Base-by-base conservation (phyloP, 2,329 filamentous ascomycete genomes). In the Fusarium nisikadoi region DNA sequence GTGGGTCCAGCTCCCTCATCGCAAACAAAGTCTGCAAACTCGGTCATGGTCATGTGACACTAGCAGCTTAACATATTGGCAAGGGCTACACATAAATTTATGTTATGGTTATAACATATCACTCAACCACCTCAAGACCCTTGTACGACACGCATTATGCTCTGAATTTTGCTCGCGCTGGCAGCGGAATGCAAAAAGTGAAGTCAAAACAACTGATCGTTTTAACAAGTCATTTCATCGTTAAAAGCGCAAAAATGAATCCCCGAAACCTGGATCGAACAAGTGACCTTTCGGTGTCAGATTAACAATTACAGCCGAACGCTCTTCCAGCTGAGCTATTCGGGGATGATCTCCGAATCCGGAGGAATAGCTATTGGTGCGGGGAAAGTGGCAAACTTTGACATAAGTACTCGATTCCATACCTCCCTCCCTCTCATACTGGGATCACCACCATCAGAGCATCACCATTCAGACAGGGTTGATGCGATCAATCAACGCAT, bases 401-500 rank as follows among this genome's bases (percentile, higher is more conserved):
- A 2, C 3, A 2, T 3, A 53, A 41, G 49, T 53, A 53, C 23
- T 23, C 7, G 1, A 2, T 2, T 2, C 2, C 2, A 7, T 0
- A 0, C 10, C 5, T 9, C 8, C 19, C 17, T 19, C 17, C 19
- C 17, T n/a, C n/a, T n/a, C n/a, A n/a, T n/a, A n/a, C n/a, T 36
- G 33, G 9, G 9, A 17, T 3, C 17, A 16, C 35, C 9, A 16
- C 23, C 17, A 23, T 5, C 20, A 17, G 20, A 13, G 6, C 19
- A 9, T 9, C 16, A 9, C 7, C 16, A 7, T 17, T 39, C 8
- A 39, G 19, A 41, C 35, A n/a, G 49, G 49, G 10, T 8, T 53
- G 33, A 71, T 65, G 27, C 53, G 53, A 42, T 68, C 68, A 31
- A 71, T 47, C n/a, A 68, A 52, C 14, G 52, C 53, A 29, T 65